phyloP scores from a whole-genome alignment of 352 stramenopile species.

The Phytopythium montanum region DNA sequence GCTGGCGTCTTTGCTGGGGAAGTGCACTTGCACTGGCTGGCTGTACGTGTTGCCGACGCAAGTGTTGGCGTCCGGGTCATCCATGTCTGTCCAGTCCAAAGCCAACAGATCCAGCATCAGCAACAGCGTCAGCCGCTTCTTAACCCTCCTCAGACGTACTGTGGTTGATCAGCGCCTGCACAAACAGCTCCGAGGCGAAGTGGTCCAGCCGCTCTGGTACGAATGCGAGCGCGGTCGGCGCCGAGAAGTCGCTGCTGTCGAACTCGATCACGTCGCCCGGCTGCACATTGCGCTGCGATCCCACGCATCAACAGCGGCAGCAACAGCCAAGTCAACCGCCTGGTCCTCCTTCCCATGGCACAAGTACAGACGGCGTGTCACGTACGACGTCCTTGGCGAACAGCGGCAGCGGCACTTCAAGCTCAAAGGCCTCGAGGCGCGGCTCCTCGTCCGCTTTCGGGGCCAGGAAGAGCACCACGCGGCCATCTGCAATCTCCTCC shows the following conservation, averaged over 20 bases:
- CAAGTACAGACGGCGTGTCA: not conserved
- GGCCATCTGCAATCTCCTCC: constrained; percentile 31
- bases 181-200: constrained; percentile 43
- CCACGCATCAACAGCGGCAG: constrained; percentile 3
- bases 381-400: constrained; percentile 65
- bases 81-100: constrained; percentile 34
- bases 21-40: constrained; percentile 36
- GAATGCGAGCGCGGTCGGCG: constrained; percentile 53
- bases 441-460: constrained; percentile 32
- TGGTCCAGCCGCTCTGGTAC: constrained; percentile 46
- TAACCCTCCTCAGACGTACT: constrained; percentile 20
- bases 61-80: constrained; percentile 64
- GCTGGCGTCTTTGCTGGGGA: constrained; percentile 19
- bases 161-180: constrained; percentile 64
- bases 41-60: constrained; percentile 63
- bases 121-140: not conserved
- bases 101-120: not conserved
- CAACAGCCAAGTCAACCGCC: not conserved
- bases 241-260: constrained; percentile 56
- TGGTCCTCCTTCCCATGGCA: not conserved
- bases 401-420: constrained; percentile 49
- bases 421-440: constrained; percentile 53
- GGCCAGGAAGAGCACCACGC: constrained; percentile 67
- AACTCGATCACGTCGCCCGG: constrained; percentile 60
- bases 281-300: constrained; percentile 34